Conservation (phyloP, 441 rosid species). For the Rhodomyrtus psidioides region DNA sequence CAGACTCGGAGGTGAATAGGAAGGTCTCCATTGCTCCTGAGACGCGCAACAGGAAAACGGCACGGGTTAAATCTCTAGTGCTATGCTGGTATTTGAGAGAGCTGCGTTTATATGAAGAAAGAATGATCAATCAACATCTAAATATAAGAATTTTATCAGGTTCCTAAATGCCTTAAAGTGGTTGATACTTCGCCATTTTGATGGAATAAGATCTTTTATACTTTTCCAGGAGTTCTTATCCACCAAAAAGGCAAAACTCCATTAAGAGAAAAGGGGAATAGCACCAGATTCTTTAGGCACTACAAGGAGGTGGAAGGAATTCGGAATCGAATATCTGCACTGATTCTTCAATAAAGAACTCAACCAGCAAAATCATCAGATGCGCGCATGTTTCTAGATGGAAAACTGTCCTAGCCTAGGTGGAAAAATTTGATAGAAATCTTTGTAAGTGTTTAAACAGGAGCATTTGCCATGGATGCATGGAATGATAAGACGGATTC, state of each 20-base stretch:
- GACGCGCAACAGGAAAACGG: neutral
- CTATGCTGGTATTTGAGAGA: neutral
- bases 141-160: neutral
- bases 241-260: neutral
- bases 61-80: neutral
- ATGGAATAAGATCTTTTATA: neutral
- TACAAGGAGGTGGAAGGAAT: neutral
- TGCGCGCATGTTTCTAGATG: neutral
- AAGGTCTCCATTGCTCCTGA: conserved; percentile 4
- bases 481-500: neutral
- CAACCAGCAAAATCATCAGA: neutral
- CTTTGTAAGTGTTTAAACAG: neutral
- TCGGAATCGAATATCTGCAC: neutral
- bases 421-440: neutral
- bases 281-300: neutral
- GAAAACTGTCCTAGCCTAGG: neutral
- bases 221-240: neutral
- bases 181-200: neutral
- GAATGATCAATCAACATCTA: neutral
- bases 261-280: neutral
- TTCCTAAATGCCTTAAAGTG: neutral
- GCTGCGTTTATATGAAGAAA: neutral
- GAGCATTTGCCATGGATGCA: neutral
- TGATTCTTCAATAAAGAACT: neutral
- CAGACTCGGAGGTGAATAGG: conserved; percentile 9